Base-by-base conservation (phyloP, 305 asterid species). In the Plantago coronopus region DNA sequence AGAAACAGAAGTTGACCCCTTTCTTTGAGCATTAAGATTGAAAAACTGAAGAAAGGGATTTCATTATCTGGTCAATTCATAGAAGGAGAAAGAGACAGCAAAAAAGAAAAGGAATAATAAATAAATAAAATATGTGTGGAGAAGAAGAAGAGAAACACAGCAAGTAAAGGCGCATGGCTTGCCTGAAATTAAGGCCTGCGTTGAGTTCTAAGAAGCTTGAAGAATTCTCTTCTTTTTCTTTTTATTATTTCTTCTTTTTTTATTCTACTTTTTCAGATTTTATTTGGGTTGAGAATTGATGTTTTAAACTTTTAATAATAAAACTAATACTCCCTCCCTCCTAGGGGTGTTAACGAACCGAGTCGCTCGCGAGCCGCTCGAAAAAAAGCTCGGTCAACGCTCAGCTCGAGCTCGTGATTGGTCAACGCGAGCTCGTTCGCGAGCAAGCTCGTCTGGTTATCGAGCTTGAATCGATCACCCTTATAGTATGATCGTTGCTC, bases 111-210 rank as follows among this genome's bases (percentile, higher is more conserved):
- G 31, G 31, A 23, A 23, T 23, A 53, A n/a, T n/a, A n/a, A n/a
- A n/a, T n/a, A n/a, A n/a, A n/a, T n/a, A n/a, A n/a, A 53, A 53
- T 53, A 53, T 23, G 58, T 23, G 58, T 31, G 31, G 42, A 53
- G 17, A 37, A 53, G 56, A 50, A 50, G 58, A 53, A 23, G 17
- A 53, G 40, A 25, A 53, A 53, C 8, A 18, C 20, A 25, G 19
- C 19, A 53, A 37, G 31, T 31, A 53, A 23, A 53, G 58, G 42
- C 58, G 58, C 58, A 19, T 15, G 58, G 42, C 20, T 53, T 53
- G 31, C 58, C 58, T 53, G 58, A 25, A 53, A 25, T 53, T 15
- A 53, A 53, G 58, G 58, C 21, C 57, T 23, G 58, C 20, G 25
- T 16, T 25, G 27, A 23, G 38, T 53, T 7, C 1, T 31, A 7